Base-by-base conservation (phyloP, 768 basidiomycete genomes). In the Lactifluus rugatus region DNA sequence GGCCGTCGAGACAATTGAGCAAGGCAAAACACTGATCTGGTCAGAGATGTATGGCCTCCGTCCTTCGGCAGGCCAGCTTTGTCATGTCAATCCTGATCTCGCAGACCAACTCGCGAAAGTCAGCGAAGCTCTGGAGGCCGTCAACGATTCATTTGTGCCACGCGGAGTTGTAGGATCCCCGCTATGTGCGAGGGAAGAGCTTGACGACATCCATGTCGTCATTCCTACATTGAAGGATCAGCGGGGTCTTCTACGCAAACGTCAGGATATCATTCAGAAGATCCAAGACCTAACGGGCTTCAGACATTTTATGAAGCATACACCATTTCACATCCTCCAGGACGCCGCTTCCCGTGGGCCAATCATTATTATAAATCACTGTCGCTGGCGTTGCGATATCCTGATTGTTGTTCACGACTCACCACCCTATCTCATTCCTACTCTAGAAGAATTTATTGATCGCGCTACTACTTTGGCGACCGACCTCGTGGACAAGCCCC, bases 1-100 rank as follows among this genome's bases (percentile, higher is more conserved):
- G 28, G 57, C 57, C 4, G 10, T 58, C 25, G 51, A 53, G 26
- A 39, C 57, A 31, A 44, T 58, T 2, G 57, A 58, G 17, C 49
- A 32, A 39, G 57, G 57, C 9, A 45, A 42, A 32, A 26, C 46
- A 3, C 16, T 58, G n/a, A 44, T 58, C 25, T 58, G 57, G 57
- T 52, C 51, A 8, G 57, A 48, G 19, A 39, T 58, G 28, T 50
- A 50, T 48, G 46, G 51, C 37, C 36, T 58, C 10, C 36, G 57
- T 16, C 23, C 46, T 26, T 21, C 10, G 3, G 21, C 28, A 11
- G 45, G 5, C 5, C 37, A n/a, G 1, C 34, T 58, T n/a, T 32
- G n/a, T 23, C 25, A 5, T 21, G 19, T 32, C 19, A 19, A 48
- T 13, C 37, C 25, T 1, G 19, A 39, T 25, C 51, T 58, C 3